phyloP scores from a whole-genome alignment of 73 alveolate species.

The Stentor coeruleus region DNA sequence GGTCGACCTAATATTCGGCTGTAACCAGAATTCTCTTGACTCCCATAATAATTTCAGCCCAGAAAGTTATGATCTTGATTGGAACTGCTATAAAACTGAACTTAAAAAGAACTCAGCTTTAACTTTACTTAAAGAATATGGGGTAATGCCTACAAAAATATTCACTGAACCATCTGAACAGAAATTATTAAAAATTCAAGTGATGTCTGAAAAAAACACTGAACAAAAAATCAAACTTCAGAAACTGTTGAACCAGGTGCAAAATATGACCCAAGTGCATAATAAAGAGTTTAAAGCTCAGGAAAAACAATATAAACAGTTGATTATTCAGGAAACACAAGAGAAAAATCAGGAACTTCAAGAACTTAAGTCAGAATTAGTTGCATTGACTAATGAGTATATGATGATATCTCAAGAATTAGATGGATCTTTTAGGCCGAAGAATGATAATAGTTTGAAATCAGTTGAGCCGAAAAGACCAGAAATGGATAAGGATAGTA shows the following conservation, averaged over 20 bases:
- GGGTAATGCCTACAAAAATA: background rate
- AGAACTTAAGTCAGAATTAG: background rate
- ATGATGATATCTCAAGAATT: background rate
- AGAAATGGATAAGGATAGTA: no score
- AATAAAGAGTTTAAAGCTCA: constrained; percentile 14
- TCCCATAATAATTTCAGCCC: constrained; percentile 55
- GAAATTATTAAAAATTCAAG: background rate
- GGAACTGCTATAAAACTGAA: background rate
- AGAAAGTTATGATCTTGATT: background rate
- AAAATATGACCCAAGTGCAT: background rate
- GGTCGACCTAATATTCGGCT: constrained; percentile 87
- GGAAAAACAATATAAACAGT: constrained; percentile 15
- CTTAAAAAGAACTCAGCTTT: background rate
- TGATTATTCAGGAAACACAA: background rate
- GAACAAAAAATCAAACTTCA: constrained; percentile 1
- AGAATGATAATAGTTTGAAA: background rate
- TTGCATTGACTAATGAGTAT: background rate
- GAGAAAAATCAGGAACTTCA: background rate
- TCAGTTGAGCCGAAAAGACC: no score
- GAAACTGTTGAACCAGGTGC: background rate
- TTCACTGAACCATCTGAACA: background rate
- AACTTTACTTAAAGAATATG: background rate
- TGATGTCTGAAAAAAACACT: background rate
- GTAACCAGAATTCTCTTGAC: constrained; percentile 68
- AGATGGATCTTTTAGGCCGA: background rate